Percentiles rank a stretch among this genome's conserved stretches.
These are phyloP conservation scores for Thozetella sp. DNA, from an alignment of 495 filamentous ascomycete genomes.

Conservation along the genomic window DNA sequence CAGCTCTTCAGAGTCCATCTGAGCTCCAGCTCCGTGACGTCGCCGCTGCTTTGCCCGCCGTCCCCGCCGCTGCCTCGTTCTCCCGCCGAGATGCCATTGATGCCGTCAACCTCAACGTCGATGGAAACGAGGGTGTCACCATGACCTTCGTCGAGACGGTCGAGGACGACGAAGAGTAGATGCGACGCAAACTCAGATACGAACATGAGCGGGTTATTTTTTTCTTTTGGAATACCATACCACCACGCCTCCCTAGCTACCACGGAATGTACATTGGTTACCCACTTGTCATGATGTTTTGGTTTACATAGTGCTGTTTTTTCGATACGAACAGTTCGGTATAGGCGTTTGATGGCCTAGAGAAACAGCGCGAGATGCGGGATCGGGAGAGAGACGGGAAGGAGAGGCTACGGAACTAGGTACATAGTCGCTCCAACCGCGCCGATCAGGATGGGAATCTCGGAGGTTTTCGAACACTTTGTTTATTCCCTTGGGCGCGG, in stretches of 20 bases:
- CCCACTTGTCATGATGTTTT: background rate
- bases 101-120: slow-evolving; percentile 49
- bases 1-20: slow-evolving; percentile 34
- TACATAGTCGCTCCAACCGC: background rate
- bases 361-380: background rate
- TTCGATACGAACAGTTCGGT: background rate
- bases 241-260: slow-evolving; percentile 1
- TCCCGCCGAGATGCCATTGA: slow-evolving; percentile 36
- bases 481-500: background rate
- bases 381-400: too few species aligned
- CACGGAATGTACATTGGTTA: slow-evolving; percentile 3
- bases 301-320: background rate
- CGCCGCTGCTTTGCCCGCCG: slow-evolving; percentile 17
- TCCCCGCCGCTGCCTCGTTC: slow-evolving; percentile 13
- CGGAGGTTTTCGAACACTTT: background rate
- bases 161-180: slow-evolving; percentile 35
- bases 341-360: background rate
- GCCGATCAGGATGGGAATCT: background rate
- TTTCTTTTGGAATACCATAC: slow-evolving; percentile 4
- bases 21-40: slow-evolving; percentile 25
- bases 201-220: background rate
- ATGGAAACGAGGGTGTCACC: slow-evolving; percentile 45
- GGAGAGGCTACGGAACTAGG: background rate
- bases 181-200: slow-evolving; percentile 3
- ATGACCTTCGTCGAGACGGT: slow-evolving; percentile 51